Evolutionary conservation across 345 rosid species (phyloP), one percentile per base, ranked within the genome.

Genomic region (Noccaea caerulescens): DNA sequence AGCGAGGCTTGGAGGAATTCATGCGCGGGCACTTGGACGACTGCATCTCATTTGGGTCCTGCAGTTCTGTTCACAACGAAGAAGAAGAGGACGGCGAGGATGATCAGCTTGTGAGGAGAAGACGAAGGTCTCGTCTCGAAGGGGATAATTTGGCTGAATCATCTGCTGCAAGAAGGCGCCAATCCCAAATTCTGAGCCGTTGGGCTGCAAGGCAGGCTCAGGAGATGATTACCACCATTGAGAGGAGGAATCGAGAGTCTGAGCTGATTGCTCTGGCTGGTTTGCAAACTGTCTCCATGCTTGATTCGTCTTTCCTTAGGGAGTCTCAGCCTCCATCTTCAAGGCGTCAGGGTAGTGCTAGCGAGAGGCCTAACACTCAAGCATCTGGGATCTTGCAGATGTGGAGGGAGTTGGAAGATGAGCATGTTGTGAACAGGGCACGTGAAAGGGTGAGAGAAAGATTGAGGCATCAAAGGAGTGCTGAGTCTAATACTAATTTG

Each of bases 321-420:
- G 99, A 90, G 83, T 86, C 98, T 2, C 93, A 87, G 76, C 84
- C 91, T 4, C 86, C 93, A 0, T 63, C 90, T 60, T 81, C 92
- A 0, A 82, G 96, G 75, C 81, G 91, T 78, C 97, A 89, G 43
- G 97, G 88, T 11, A 52, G 78, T 58, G 85, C 68, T 43, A 46
- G 32, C 30, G 99, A 94, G 79, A 82, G 95, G 81, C 98, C 99
- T 0, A 90, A 71, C 53, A 92, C 94, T 68, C 96, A 72, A 72
- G 94, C 99, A 5, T 95, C 99, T 63, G 55, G 92, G 6, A 95
- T 95, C 66, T 50, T 92, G 82, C 97, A 83, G 65, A 92, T 95
- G 99, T 95, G 99, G 99, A 82, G 99, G 81, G 99, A 95, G 84
- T 76, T 95, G 84, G 99, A 95, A 82, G 99, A 95, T 77, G 99